Evolutionary conservation across 768 basidiomycete genomes (phyloP).

Genomic region (Mycena vitilis): DNA sequence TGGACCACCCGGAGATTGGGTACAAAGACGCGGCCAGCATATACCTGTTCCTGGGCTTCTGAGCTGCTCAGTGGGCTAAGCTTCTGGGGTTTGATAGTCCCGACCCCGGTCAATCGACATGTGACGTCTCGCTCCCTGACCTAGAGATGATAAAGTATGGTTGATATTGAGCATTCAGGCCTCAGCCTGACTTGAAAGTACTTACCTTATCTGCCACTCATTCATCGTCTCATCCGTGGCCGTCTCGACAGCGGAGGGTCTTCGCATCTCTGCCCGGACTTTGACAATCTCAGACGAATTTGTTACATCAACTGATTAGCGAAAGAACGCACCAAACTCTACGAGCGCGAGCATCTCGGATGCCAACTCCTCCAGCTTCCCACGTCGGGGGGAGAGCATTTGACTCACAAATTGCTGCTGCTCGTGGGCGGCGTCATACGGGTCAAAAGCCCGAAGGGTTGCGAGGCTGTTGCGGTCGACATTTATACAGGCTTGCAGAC

Average conservation of each 20-base stretch:
- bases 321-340: slow-evolving; percentile 25
- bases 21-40: neutral
- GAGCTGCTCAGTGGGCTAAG: slow-evolving; percentile 6
- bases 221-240: slow-evolving; percentile 17
- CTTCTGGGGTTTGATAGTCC: slow-evolving; percentile 18
- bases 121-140: slow-evolving; percentile 24
- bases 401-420: slow-evolving; percentile 22
- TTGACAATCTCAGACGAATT: slow-evolving; percentile 24
- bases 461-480: slow-evolving; percentile 29
- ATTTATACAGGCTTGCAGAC: slow-evolving; percentile 27
- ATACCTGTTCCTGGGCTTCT: neutral
- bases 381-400: slow-evolving; percentile 21
- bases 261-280: slow-evolving; percentile 26
- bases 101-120: slow-evolving; percentile 30
- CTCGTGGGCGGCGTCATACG: slow-evolving; percentile 29
- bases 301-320: slow-evolving; percentile 28
- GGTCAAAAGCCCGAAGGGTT: slow-evolving; percentile 21
- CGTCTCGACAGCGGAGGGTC: slow-evolving; percentile 24
- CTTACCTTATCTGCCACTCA: slow-evolving; percentile 17
- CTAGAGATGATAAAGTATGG: slow-evolving; percentile 18
- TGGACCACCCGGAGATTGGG: slow-evolving; percentile 20
- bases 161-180: slow-evolving; percentile 23
- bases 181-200: slow-evolving; percentile 25
- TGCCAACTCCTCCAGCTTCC: slow-evolving; percentile 28
- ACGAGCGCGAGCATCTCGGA: slow-evolving; percentile 29